These are phyloP conservation scores for Irpex rosettiformis DNA, from an alignment of 1,284 basidiomycete genomes.

Conservation along the genomic window DNA sequence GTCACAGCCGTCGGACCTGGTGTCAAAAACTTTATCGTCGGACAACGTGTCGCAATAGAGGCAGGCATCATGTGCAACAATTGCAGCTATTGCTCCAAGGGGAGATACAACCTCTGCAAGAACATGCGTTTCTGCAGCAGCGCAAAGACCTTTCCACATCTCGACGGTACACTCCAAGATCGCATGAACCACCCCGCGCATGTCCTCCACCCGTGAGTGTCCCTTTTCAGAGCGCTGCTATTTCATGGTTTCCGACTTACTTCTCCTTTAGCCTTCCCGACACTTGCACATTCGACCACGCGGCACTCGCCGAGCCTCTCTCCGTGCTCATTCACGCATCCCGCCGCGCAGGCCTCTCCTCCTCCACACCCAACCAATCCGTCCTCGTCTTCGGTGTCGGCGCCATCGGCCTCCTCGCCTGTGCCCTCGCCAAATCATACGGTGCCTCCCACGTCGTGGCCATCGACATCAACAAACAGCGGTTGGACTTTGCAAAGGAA, in stretches of 20 bases:
- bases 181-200: constrained; percentile 86
- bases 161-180: constrained; percentile 88
- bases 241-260: not conserved
- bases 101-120: constrained; percentile 95
- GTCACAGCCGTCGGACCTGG: constrained; percentile 71
- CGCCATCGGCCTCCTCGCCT: constrained; percentile 88
- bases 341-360: constrained; percentile 52
- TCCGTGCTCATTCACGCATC: constrained; percentile 86
- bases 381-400: constrained; percentile 91
- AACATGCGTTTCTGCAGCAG: constrained; percentile 84
- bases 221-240: constrained; percentile 6
- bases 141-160: constrained; percentile 91
- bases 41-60: constrained; percentile 93
- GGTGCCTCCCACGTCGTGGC: constrained; percentile 74
- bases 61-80: constrained; percentile 85
- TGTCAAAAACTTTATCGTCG: constrained; percentile 64
- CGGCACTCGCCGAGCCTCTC: constrained; percentile 88
- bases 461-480: constrained; percentile 81
- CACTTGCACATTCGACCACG: constrained; percentile 70
- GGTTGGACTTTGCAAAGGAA: constrained; percentile 72
- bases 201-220: constrained; percentile 80
- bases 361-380: constrained; percentile 12
- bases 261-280: constrained; percentile 64
- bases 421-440: constrained; percentile 68
- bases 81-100: constrained; percentile 63